Conservation (phyloP, 805 yeast genomes). For the Starmerella bombicola region DNA sequence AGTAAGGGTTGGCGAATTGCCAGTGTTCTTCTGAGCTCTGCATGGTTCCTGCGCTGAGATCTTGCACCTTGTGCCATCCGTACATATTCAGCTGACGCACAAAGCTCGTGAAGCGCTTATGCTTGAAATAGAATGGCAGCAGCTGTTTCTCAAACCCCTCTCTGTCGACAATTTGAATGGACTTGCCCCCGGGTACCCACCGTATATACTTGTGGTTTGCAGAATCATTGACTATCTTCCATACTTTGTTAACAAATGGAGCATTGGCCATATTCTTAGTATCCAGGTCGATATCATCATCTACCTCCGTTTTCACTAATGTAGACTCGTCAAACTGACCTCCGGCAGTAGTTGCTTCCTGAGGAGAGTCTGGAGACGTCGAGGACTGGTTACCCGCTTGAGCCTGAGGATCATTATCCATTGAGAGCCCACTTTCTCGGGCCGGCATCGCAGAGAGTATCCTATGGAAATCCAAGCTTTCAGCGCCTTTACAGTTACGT, state of each 20-base stretch:
- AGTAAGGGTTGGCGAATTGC: slow-evolving; percentile 79
- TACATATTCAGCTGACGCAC: slow-evolving; percentile 96
- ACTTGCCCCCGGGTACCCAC: slow-evolving; percentile 77
- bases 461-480: no score
- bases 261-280: slow-evolving; percentile 33
- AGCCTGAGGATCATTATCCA: no score
- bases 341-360: no score
- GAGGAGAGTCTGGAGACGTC: no score
- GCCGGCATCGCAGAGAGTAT: no score
- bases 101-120: slow-evolving; percentile 87
- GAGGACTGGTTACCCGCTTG: no score
- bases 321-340: no score
- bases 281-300: slow-evolving; percentile 7
- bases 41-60: slow-evolving; percentile 54
- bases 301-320: slow-evolving; percentile 6
- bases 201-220: slow-evolving; percentile 55
- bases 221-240: slow-evolving; percentile 90
- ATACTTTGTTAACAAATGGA: slow-evolving; percentile 82
- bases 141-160: slow-evolving; percentile 73
- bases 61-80: slow-evolving; percentile 98
- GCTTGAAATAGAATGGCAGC: slow-evolving; percentile 87
- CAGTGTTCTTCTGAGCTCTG: slow-evolving; percentile 58
- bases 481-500: no score
- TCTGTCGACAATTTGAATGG: slow-evolving; percentile 72
- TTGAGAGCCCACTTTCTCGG: no score